Evolutionary conservation across 495 filamentous ascomycete species (phyloP), one percentile per base, ranked within the genome.

Genomic region (Trichocladium antarcticum): DNA sequence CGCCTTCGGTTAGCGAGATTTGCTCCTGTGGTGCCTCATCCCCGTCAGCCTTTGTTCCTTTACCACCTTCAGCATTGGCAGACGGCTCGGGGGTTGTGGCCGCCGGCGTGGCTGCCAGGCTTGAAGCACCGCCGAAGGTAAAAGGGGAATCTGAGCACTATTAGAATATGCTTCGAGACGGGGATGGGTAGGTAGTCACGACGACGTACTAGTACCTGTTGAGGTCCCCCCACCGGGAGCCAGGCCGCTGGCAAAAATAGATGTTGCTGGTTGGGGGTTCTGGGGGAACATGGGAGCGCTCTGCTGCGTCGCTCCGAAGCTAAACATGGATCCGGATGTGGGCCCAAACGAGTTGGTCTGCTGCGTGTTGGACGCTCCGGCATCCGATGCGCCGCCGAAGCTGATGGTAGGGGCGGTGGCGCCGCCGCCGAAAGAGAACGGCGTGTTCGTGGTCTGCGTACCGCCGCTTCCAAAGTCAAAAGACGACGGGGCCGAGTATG

Each of bases 51-150:
- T 73, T 65, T 48, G 70, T 67, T 58, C 51, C 61, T 60, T 57
- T 58, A 48, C 58, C 75, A 14, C 78, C 77, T 38, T 76, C 76
- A 45, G 71, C 66, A 35, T 64, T 71, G 19, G 76, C 72, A 45
- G 72, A 69, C 34, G 72, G 68, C 54, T 80, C 80, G 2, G 79
- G 80, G 12, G 80, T 78, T n/a, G 78, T 76, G 31, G 73, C 73
- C n/a, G 74, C 72, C 17, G 77, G 78, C 36, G 79, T 77, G 16
- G 73, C 73, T 5, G 72, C 75, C 50, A 80, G 63, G 44, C 72
- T 75, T 37, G 72, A 75, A 31, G 71, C 70, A 17, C 66, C 70
- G 40, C 70, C 70, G 47, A 74, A 65, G 20, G 63, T 66, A 48
- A 64, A 72, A 38, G 72, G 70, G 37, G 70, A 68, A 59, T 62